Base-by-base conservation (phyloP, 345 rosid species). In the Abelmoschus esculentus region DNA sequence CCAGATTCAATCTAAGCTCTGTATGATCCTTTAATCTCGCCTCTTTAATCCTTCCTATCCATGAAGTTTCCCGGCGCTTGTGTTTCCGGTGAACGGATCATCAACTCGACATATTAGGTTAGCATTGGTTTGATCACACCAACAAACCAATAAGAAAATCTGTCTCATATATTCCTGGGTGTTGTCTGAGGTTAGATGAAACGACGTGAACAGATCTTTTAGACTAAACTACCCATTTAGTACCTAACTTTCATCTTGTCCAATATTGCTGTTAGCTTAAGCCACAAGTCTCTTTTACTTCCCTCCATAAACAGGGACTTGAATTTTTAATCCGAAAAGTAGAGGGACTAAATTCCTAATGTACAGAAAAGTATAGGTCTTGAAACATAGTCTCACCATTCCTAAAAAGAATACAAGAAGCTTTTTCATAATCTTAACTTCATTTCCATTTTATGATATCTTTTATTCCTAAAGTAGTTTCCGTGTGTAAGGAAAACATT, bases 401-500 rank as follows among this genome's bases (percentile, higher is more conserved):
- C 13, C 57, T 50, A 47, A 67, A 50, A 71, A 31, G 49, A 12
- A 13, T 3, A 22, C 36, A 54, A 34, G 8, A 61, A 13, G 12
- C 26, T 7, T 66, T 61, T 29, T 53, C 58, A 58, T 61, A 17
- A 19, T 40, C 44, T 68, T 49, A 3, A 19, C 31, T 19, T 38
- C 22, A 50, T 61, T 38, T 38, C 64, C 49, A 32, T 59, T 22
- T 61, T 5, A 26, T 53, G 53, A 49, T 29, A 34, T 61, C 34
- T 31, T 31, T 31, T 56, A 3, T 49, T 63, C 71, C 66, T 50
- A 14, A 69, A 53, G 19, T 40, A 56, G 65, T 66, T 60, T 32
- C 66, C 67, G 69, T 74, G 56, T 54, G 49, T 36, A 61, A 53
- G 55, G 50, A 76, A 63, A 47, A 53, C 44, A 53, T 58, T 46